Conservation (phyloP, 2,329 filamentous ascomycete species). For the Dactylellina haptotyla region DNA sequence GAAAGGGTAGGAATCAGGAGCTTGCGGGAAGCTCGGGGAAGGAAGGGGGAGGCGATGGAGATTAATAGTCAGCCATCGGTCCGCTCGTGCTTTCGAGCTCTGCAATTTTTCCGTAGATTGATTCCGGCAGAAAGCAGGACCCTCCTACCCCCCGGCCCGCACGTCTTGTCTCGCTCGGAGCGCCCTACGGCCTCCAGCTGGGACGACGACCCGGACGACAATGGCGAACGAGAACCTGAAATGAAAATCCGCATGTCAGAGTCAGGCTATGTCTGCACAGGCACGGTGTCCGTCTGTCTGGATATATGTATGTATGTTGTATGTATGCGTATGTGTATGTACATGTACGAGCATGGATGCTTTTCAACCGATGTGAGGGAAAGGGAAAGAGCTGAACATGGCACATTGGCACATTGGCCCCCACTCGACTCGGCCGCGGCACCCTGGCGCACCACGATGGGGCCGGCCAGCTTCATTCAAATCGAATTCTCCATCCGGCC, state of each 20-base stretch:
- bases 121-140: conserved; percentile 42
- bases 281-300: too few species aligned
- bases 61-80: conserved; percentile 21
- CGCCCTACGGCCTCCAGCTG: conserved; percentile 35
- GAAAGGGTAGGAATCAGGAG: neutral
- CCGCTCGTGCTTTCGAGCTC: conserved; percentile 38
- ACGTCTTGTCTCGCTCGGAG: conserved; percentile 24
- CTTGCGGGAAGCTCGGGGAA: too few species aligned
- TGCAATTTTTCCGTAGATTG: conserved; percentile 50
- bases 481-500: too few species aligned
- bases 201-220: conserved; percentile 39
- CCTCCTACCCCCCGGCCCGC: too few species aligned
- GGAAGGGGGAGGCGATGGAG: conserved; percentile 18
- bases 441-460: too few species aligned
- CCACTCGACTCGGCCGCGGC: conserved; percentile 19
- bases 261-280: conserved; percentile 41
- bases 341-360: conserved; percentile 42
- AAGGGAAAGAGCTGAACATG: neutral
- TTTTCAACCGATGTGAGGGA: conserved; percentile 31
- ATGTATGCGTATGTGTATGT: too few species aligned
- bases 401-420: conserved; percentile 25
- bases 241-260: conserved; percentile 52
- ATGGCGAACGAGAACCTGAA: too few species aligned
- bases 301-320: too few species aligned
- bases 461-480: too few species aligned